Percentiles rank a stretch among this genome's conserved stretches.
Evolutionary conservation across 192 early-diverging fungal genomes (phyloP).

Genomic region (Entomortierella beljakovae): DNA sequence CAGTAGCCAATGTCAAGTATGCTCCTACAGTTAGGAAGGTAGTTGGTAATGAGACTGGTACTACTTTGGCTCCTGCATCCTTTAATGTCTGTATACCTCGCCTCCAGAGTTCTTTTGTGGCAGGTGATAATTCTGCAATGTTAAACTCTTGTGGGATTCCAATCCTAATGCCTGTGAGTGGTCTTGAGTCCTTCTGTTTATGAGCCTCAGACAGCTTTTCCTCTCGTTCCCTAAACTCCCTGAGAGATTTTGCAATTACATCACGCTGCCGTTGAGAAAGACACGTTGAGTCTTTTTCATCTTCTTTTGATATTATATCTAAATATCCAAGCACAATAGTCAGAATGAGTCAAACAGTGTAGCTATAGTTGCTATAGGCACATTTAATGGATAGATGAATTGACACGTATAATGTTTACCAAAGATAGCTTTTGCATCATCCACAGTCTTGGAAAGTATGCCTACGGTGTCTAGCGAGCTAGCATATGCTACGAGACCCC

Average conservation of each 20-base stretch:
- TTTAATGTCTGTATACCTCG: slow-evolving; percentile 66
- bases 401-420: slow-evolving; percentile 59
- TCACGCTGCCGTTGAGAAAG: slow-evolving; percentile 31
- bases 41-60: slow-evolving; percentile 77
- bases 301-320: slow-evolving; percentile 70
- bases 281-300: slow-evolving; percentile 72
- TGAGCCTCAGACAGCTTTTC: neutral
- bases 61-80: slow-evolving; percentile 72
- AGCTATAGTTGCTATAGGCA: neutral
- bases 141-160: slow-evolving; percentile 72
- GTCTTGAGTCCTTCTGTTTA: neutral
- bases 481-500: slow-evolving; percentile 87
- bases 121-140: slow-evolving; percentile 73
- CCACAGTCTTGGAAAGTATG: slow-evolving; percentile 72
- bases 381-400: too few species aligned
- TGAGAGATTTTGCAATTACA: slow-evolving; percentile 9
- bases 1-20: slow-evolving; percentile 90
- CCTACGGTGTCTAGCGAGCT: slow-evolving; percentile 92
- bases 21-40: slow-evolving; percentile 79
- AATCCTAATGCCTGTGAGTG: slow-evolving; percentile 13
- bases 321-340: neutral
- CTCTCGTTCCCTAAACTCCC: neutral
- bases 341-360: too few species aligned
- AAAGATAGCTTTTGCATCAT: slow-evolving; percentile 66
- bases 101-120: slow-evolving; percentile 70